Evolutionary conservation across 192 early-diverging fungal species (phyloP), one percentile per base, ranked within the genome.

Genomic region (Backusella tuberculispora): DNA sequence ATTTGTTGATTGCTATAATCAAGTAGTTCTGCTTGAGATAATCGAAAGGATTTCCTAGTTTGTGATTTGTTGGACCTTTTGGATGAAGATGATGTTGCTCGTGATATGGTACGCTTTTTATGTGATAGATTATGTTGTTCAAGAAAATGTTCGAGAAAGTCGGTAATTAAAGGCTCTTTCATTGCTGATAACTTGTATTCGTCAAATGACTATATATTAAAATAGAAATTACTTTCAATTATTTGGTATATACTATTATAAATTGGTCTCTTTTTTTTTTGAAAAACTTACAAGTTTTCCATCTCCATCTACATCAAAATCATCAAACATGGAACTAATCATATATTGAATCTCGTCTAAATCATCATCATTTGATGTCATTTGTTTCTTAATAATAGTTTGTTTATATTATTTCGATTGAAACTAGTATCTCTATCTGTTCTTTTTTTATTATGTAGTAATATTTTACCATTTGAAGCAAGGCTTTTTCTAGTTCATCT

Each of bases 301-400:
- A 74, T 94, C 91, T 38, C 87, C 91, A 80, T 94, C 90, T 34
- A 94, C 91, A 76, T 94, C 93, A 79, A 94, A 74, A 76, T 94
- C 93, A 21, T 93, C 83, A 81, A 94, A 94, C 73, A 94, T 85
- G 60, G 88, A 83, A 69, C 79, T 74, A n/a, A 94, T 90, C 37
- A 90, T 77, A 34, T 84, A 83, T 64, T 84, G 79, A 37, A 94
- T 89, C 65, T 86, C 81, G 34, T 85, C 79, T 4, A 89, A 81
- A 73, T 90, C 88, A 76, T 94, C 93, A 67, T 90, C 89, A 73
- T 89, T 83, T 69, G 86, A 86, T 66, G 85, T 89, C n/a, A 44
- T 46, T 45, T 69, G 40, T 15, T 41, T 21, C 67, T 69, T 66
- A 19, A 53, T 19, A 53, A 50, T 24, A 19, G 19, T 53, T 53